phyloP scores from a whole-genome alignment of 495 filamentous ascomycete species.

The Neurospora sp. region DNA sequence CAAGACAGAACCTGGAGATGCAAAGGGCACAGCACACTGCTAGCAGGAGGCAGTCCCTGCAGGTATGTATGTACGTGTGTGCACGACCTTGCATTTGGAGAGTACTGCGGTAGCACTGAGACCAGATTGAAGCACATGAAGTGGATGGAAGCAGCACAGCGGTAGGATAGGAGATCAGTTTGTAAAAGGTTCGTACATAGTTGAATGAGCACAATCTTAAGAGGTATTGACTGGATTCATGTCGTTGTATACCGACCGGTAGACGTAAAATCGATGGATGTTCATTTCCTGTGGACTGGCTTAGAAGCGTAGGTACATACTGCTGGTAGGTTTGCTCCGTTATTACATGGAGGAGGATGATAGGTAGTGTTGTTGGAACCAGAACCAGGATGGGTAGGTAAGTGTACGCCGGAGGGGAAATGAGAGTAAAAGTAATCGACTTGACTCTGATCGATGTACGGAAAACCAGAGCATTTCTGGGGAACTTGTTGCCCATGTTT shows the following conservation, averaged over 20 bases:
- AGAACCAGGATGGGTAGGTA: too few species aligned
- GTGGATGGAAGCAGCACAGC: background rate
- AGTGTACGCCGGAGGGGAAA: too few species aligned
- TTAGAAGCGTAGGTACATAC: too few species aligned
- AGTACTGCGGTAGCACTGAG: background rate
- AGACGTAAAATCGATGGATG: background rate
- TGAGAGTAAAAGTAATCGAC: too few species aligned
- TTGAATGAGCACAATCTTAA: background rate
- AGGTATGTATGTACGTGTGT: too few species aligned
- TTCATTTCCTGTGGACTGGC: background rate
- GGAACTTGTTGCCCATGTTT: background rate
- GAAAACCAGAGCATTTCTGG: background rate
- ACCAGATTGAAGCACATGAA: background rate
- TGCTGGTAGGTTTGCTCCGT: too few species aligned
- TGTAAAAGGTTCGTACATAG: background rate
- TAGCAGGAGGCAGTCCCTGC: background rate
- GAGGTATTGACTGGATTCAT: background rate
- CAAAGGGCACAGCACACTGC: background rate
- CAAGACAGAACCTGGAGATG: too few species aligned
- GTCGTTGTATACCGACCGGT: background rate
- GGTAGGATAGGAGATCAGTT: background rate
- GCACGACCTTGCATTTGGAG: background rate
- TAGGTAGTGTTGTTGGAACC: too few species aligned
- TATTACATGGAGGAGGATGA: too few species aligned
- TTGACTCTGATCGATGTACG: too few species aligned